Conservation (phyloP, 306 rosid species). For the Erythrophleum fordii region DNA sequence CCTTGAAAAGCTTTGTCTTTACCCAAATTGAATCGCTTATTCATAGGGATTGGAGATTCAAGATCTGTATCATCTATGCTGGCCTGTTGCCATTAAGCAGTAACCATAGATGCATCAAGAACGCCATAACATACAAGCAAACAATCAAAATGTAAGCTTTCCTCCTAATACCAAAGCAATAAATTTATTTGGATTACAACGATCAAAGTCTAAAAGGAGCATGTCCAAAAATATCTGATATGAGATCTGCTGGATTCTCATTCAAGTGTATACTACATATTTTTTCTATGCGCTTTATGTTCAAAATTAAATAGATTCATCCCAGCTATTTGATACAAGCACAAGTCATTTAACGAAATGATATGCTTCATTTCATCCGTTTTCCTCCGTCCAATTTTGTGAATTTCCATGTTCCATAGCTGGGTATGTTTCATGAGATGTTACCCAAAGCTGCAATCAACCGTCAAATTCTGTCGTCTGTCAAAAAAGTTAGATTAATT, state of each 20-base stretch:
- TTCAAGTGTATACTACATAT: background rate
- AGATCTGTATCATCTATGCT: too few species aligned
- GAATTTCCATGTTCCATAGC: background rate
- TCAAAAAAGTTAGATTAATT: background rate
- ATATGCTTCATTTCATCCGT: background rate
- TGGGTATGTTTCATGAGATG: background rate
- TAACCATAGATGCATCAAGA: background rate
- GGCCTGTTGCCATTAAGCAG: background rate
- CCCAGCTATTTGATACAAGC: constrained; percentile 4
- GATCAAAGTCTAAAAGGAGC: constrained; percentile 2
- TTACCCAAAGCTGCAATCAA: constrained; percentile 1
- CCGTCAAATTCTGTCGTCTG: constrained; percentile 27
- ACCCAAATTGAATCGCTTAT: too few species aligned
- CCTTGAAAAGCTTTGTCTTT: too few species aligned
- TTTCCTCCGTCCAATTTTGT: background rate
- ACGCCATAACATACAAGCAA: background rate
- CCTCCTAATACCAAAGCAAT: background rate
- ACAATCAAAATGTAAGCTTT: background rate
- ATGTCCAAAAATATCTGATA: background rate
- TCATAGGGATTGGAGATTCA: background rate
- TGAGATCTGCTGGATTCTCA: constrained; percentile 1
- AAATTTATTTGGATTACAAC: background rate
- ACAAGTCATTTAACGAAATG: background rate
- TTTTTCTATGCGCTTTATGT: background rate
- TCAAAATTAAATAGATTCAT: background rate